Percentiles rank a stretch among this genome's conserved stretches.
Evolutionary conservation across 2,329 filamentous ascomycete genomes (phyloP).

Genomic region (Fusarium chuoi): DNA sequence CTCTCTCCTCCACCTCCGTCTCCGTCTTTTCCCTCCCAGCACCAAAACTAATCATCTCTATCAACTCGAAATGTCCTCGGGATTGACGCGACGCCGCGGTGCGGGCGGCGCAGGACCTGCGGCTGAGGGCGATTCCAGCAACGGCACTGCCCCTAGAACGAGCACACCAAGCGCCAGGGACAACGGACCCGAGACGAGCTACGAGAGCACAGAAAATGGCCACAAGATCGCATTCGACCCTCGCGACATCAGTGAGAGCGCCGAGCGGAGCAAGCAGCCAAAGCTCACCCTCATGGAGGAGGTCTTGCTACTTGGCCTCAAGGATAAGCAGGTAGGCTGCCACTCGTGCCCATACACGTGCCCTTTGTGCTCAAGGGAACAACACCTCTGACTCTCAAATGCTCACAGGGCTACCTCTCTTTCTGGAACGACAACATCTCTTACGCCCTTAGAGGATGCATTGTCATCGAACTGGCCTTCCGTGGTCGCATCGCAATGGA

Average conservation of each 20-base stretch:
- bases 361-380: slow-evolving; percentile 8
- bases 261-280: slow-evolving; percentile 95
- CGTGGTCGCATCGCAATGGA: slow-evolving; percentile 98
- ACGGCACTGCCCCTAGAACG: slow-evolving; percentile 64
- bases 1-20: slow-evolving; percentile 15
- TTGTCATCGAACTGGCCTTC: slow-evolving; percentile 97
- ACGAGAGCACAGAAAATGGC: slow-evolving; percentile 91
- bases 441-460: slow-evolving; percentile 96
- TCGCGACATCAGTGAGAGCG: slow-evolving; percentile 95
- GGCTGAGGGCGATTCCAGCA: slow-evolving; percentile 67
- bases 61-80: slow-evolving; percentile 52
- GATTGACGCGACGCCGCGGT: slow-evolving; percentile 74
- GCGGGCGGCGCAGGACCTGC: slow-evolving; percentile 70
- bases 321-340: slow-evolving; percentile 89
- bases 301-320: slow-evolving; percentile 91
- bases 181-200: slow-evolving; percentile 78
- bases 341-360: slow-evolving; percentile 23
- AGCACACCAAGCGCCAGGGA: slow-evolving; percentile 66
- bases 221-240: slow-evolving; percentile 99
- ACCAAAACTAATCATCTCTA: slow-evolving; percentile 8
- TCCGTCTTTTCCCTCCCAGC: slow-evolving; percentile 17
- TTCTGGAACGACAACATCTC: slow-evolving; percentile 99
- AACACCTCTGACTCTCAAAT: slow-evolving; percentile 11
- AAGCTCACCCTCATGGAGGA: slow-evolving; percentile 99
- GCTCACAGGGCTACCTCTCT: slow-evolving; percentile 88